These are phyloP conservation scores for Xylaria sp. DNA, from an alignment of 2,329 filamentous ascomycete genomes.

Conservation along the genomic window DNA sequence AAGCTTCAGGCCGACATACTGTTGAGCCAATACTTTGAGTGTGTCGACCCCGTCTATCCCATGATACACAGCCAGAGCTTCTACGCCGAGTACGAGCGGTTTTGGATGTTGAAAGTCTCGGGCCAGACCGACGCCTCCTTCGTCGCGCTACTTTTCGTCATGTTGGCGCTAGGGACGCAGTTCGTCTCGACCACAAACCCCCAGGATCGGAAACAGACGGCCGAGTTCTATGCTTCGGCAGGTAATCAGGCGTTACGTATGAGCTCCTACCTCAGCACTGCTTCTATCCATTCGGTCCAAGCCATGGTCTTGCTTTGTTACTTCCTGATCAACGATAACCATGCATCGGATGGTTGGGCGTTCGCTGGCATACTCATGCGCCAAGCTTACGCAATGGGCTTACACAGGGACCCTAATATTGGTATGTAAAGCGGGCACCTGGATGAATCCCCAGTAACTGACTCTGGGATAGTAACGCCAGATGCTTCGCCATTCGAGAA, in stretches of 20 bases:
- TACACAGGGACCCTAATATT: slow-evolving; percentile 80
- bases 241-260: slow-evolving; percentile 78
- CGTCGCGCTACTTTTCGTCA: slow-evolving; percentile 75
- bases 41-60: slow-evolving; percentile 80
- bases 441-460: not conserved
- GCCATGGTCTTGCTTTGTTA: slow-evolving; percentile 84
- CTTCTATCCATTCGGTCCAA: slow-evolving; percentile 74
- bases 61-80: slow-evolving; percentile 79
- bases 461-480: slow-evolving; percentile 57
- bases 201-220: slow-evolving; percentile 72
- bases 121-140: slow-evolving; percentile 73
- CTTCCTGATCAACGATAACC: slow-evolving; percentile 86
- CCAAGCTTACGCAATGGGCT: slow-evolving; percentile 80
- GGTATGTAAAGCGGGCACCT: slow-evolving; percentile 46
- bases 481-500: slow-evolving; percentile 73
- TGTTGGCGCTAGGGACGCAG: slow-evolving; percentile 79
- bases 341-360: slow-evolving; percentile 81
- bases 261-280: slow-evolving; percentile 76
- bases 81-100: slow-evolving; percentile 78
- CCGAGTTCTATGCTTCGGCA: slow-evolving; percentile 82
- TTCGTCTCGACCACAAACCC: slow-evolving; percentile 68
- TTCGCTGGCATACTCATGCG: slow-evolving; percentile 79
- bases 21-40: slow-evolving; percentile 67
- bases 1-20: slow-evolving; percentile 78
- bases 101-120: slow-evolving; percentile 66